Percentiles rank a stretch among this genome's conserved stretches.
phyloP scores from a whole-genome alignment of 495 filamentous ascomycete genomes.

The Penicillium herquei region DNA sequence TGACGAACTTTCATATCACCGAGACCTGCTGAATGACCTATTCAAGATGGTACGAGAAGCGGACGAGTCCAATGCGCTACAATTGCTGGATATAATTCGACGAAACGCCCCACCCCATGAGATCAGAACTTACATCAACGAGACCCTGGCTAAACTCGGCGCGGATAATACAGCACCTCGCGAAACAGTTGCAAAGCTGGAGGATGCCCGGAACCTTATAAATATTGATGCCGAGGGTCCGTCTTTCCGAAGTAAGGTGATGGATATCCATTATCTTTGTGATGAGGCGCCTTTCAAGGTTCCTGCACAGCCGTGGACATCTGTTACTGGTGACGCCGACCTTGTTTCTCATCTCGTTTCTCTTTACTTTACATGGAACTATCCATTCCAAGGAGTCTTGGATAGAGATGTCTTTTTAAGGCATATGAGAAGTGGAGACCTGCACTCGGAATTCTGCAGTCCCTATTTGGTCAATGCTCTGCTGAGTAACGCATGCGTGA shows the following conservation, averaged over 20 bases:
- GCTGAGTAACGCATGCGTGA: slow-evolving; percentile 49
- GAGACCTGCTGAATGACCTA: slow-evolving; percentile 41
- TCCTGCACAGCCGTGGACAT: slow-evolving; percentile 52
- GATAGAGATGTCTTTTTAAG: slow-evolving; percentile 48
- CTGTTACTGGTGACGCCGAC: slow-evolving; percentile 46
- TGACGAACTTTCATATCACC: slow-evolving; percentile 44
- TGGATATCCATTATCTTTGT: slow-evolving; percentile 48
- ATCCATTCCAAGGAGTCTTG: slow-evolving; percentile 48
- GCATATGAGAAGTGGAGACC: slow-evolving; percentile 39
- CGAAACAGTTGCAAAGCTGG: slow-evolving; percentile 19
- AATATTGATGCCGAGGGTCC: slow-evolving; percentile 34
- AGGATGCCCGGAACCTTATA: slow-evolving; percentile 31
- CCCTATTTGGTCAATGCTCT: slow-evolving; percentile 55
- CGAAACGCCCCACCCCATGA: slow-evolving; percentile 35
- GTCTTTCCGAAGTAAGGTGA: slow-evolving; percentile 42
- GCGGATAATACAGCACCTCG: not conserved
- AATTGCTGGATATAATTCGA: slow-evolving; percentile 39
- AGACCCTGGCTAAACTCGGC: slow-evolving; percentile 25
- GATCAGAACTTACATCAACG: slow-evolving; percentile 35
- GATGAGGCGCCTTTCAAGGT: slow-evolving; percentile 41
- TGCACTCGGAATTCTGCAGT: slow-evolving; percentile 45
- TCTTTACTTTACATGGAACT: slow-evolving; percentile 56
- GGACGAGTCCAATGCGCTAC: slow-evolving; percentile 25
- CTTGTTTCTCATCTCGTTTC: slow-evolving; percentile 54
- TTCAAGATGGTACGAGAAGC: slow-evolving; percentile 38